Base-by-base conservation (phyloP, 2,329 filamentous ascomycete species). In the Colletotrichum tofieldiae region DNA sequence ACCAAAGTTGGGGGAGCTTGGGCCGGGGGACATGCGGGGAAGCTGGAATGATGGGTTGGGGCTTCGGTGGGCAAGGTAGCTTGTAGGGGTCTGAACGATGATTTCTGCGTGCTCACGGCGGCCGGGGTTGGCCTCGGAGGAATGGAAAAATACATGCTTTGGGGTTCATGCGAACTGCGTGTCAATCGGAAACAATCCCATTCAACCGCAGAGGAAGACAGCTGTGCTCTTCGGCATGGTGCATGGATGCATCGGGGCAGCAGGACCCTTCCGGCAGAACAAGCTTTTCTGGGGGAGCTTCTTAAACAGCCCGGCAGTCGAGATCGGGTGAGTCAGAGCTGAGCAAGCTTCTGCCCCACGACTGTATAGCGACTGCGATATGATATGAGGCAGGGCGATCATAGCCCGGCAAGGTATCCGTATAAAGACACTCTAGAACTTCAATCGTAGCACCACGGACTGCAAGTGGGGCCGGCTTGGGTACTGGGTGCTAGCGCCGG, bases 1-100 rank as follows among this genome's bases (percentile, higher is more conserved):
- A 39, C 45, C 54, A 39, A 56, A 6, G 35, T 56, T n/a, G n/a
- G 47, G 14, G 54, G 54, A 41, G 55, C 55, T 58, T 39, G 7
- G 51, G 29, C 32, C 35, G 7, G 37, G 35, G n/a, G n/a, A 37
- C 12, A 58, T 58, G 54, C 54, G 35, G 55, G 54, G 37, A 32
- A 63, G 45, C 32, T 51, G 18, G 45, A 32, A 51, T 14, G 23
- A 23, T 18, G 35, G n/a, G 14, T n/a, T 23, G 1, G 35, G 35
- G 29, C 51, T 55, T n/a, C 6, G 16, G 8, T 11, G 11, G 16
- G 51, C 29, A 51, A 51, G 49, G 49, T 16, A 26, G 16, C 18
- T 54, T 54, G 16, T 18, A 11, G 11, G 51, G 51, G 29, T 20
- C 26, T 29, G 7, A 16, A 1, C 4, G 1, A 11, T 26, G 23